Evolutionary conservation across 2,329 filamentous ascomycete species (phyloP), one percentile per base, ranked within the genome.

Genomic region (Alternaria triticina): DNA sequence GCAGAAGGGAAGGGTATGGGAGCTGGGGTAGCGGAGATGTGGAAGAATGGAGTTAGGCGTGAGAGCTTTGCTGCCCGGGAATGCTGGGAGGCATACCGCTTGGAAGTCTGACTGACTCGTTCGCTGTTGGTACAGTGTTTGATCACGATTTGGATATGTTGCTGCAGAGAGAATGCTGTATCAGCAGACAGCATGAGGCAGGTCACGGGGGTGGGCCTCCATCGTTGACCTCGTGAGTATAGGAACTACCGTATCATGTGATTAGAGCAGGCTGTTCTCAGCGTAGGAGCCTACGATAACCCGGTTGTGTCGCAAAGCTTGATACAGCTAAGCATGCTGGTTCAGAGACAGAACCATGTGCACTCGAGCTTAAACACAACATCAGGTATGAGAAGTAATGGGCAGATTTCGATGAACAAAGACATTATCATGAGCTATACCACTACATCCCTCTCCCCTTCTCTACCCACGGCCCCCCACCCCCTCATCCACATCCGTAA

Each of bases 401-500:
- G n/a, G 8, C 36, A 40, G n/a, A 17, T 17, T 17, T 17, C 9
- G 9, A 40, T 40, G n/a, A 11, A 17, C 8, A 40, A 6, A 40
- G 36, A 17, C 33, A 11, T 40, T 5, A 17, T 40, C 36, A 40
- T 17, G 13, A 47, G 22, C 22, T 7, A 15, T n/a, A 15, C 9
- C 22, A 25, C 17, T 25, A 47, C 22, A 25, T 20, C 13, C 12
- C 15, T 27, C 23, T 10, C 25, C 5, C 9, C 23, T 28, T 5
- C 11, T n/a, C 13, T 25, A 36, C 8, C 20, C 33, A 22, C 56
- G 52, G n/a, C 45, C 50, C 9, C 62, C 64, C 10, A 54, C 25
- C 7, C 59, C 65, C 23, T 61, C 49, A 43, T 74, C 70, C 23
- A 75, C 46, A 23, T 66, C 59, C 30, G 76, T 79, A 8, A 55